A percentile compares a stretch with the other conserved stretches of the same genome.
These are phyloP conservation scores for Neurospora sp. DNA, from an alignment of 495 filamentous ascomycete species.

Conservation along the genomic window DNA sequence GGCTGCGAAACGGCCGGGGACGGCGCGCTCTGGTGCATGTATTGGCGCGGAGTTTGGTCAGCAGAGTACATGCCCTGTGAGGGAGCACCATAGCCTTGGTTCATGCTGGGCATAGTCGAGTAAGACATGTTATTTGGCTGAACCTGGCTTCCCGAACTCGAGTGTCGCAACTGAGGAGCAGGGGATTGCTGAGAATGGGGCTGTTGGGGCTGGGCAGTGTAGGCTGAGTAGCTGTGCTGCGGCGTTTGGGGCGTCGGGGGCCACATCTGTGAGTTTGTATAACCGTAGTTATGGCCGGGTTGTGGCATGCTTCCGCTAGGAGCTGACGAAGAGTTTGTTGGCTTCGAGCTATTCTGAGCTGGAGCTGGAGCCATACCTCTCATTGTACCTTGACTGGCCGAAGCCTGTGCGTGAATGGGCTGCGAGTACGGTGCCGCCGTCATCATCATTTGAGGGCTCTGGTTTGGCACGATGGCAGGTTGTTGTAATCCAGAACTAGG, in stretches of 20 bases:
- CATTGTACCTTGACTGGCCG: slow-evolving; percentile 40
- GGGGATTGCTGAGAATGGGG: slow-evolving; percentile 49
- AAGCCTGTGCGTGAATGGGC: slow-evolving; percentile 41
- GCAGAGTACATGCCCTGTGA: slow-evolving; percentile 47
- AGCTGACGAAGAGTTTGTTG: slow-evolving; percentile 24
- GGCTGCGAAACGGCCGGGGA: slow-evolving; percentile 32
- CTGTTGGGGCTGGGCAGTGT: slow-evolving; percentile 43
- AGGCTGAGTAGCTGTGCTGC: slow-evolving; percentile 35
- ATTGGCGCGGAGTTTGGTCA: slow-evolving; percentile 51
- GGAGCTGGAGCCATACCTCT: slow-evolving; percentile 40
- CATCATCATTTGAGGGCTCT: slow-evolving; percentile 49
- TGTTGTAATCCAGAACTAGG: slow-evolving; percentile 30
- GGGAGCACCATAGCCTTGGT: slow-evolving; percentile 40
- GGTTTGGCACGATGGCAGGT: slow-evolving; percentile 34
- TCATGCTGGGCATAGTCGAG: slow-evolving; percentile 48
- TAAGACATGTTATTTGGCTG: slow-evolving; percentile 46
- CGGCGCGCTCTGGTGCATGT: slow-evolving; percentile 40
- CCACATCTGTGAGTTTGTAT: slow-evolving; percentile 43
- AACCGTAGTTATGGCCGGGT: slow-evolving; percentile 36
- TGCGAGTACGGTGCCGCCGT: slow-evolving; percentile 41
- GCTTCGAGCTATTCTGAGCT: slow-evolving; percentile 37
- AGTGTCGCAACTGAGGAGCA: slow-evolving; percentile 53
- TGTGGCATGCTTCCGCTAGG: slow-evolving; percentile 27
- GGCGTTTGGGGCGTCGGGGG: slow-evolving; percentile 37
- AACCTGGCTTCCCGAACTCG: slow-evolving; percentile 47